Base-by-base conservation (phyloP, 2,329 filamentous ascomycete genomes). In the Claviceps sorghi region DNA sequence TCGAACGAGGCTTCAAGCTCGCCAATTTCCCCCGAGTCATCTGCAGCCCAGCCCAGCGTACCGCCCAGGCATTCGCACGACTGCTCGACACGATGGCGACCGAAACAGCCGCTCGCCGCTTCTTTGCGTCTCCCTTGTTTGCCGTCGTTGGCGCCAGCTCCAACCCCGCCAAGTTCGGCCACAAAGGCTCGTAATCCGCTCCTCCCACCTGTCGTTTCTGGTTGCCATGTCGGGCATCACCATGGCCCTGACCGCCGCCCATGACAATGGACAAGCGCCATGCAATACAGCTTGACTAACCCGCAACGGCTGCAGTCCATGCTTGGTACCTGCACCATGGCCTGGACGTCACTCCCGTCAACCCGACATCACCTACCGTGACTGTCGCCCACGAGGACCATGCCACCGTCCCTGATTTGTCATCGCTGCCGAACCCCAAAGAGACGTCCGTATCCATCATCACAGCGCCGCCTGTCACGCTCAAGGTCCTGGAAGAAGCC, bases 81-180 rank as follows among this genome's bases (percentile, higher is more conserved):
- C 4, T 11, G 40, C 40, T 19, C 13, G n/a, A 44, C 38, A 36
- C 30, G 26, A 81, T 80, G 77, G 68, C 76, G 22, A 86, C 86
- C 72, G 83, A 89, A 64, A 75, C 80, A 47, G 79, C 84, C 46
- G 82, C 88, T 46, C 82, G 80, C 57, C 75, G 76, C 13, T 96
- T 96, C 76, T 95, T 96, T 72, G 76, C 80, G 3, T 84, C 84
- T 8, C 79, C 84, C 29, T 75, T 78, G 58, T 95, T 91, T 66
- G 90, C 91, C 54, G 91, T 96, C 30, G 88, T 90, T 21, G 91
- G 91, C 61, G 91, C 91, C 40, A 91, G 85, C 65, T 86, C 86
- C 50, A 88, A 95, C 69, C 75, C 85, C 42, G 72, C 75, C 64
- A 96, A 95, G 67, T 96, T 86, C 63, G 91, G 93, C 26, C 85